These are phyloP conservation scores for Penicillium herquei DNA, from an alignment of 495 filamentous ascomycete genomes.

Conservation along the genomic window DNA sequence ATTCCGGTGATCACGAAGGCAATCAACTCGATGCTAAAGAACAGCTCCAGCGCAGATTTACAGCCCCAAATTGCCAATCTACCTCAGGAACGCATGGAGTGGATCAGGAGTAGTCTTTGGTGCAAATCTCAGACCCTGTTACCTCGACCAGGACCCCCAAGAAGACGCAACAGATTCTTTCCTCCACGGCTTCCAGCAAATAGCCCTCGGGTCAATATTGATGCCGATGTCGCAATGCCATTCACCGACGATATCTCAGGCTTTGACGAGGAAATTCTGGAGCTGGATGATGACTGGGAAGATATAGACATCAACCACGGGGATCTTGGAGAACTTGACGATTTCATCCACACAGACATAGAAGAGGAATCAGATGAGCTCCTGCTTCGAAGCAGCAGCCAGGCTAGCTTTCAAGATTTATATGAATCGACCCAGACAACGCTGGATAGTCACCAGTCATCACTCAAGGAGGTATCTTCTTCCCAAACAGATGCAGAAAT, in stretches of 20 bases:
- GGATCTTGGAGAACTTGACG: background rate
- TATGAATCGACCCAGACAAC: slow-evolving; percentile 9
- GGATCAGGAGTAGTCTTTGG: background rate
- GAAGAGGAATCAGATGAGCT: slow-evolving; percentile 1
- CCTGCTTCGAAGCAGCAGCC: background rate
- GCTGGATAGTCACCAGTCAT: background rate
- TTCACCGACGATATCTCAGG: background rate
- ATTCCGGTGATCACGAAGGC: slow-evolving; percentile 38
- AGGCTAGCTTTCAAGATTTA: slow-evolving; percentile 4
- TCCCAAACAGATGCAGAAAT: background rate
- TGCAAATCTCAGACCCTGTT: background rate
- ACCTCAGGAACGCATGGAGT: background rate
- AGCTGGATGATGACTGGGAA: background rate
- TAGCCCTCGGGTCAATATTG: background rate
- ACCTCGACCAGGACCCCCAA: background rate
- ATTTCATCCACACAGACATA: background rate
- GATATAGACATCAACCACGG: background rate
- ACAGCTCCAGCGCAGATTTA: slow-evolving; percentile 8
- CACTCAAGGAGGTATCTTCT: background rate
- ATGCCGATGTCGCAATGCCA: background rate
- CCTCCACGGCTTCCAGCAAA: background rate
- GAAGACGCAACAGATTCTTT: background rate
- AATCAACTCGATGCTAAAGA: slow-evolving; percentile 27
- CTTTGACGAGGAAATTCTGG: background rate
- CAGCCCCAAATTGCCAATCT: background rate